Base-by-base conservation (phyloP, 176 grass and related monocot genomes). In the Ensete glaucum region DNA sequence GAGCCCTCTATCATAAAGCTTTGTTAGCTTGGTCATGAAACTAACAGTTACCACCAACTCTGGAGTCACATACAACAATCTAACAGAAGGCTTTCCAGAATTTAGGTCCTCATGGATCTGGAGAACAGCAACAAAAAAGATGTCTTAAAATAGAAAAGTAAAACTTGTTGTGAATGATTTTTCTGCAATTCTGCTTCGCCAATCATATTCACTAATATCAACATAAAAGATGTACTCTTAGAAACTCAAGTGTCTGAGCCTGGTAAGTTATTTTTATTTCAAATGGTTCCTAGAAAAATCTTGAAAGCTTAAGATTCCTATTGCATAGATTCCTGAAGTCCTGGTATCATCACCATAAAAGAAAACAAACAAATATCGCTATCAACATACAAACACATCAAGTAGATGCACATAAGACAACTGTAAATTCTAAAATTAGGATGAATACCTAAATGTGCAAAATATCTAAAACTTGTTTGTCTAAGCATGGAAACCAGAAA, bases 61-160 rank as follows among this genome's bases (percentile, higher is more conserved):
- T 57, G 94, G 94, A 85, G 90, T 97, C 73, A 97, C 94, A 82
- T 97, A 97, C 79, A 97, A 19, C 75, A 97, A 88, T 52, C 88
- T 97, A 22, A 97, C 54, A 77, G 85, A 93, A 62, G 94, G 90
- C 51, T 80, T 87, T 26, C 94, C 90, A 69, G 85, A 93, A 85
- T 88, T 80, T 4, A 97, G 78, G 64, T 97, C 90, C 81, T 97
- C 88, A 62, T 91, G 86, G 88, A 97, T 97, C 90, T 93, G 87
- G 16, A 34, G 26, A n/a, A 17, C 72, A 65, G 60, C 8, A 72
- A 29, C 10, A 64, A 22, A 17, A 56, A 73, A 67, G 64, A 3
- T 34, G 16, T 54, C 8, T 29, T n/a, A 19, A 25, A 27, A 22
- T 1, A 55, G 15, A 74, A 56, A 25, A 57, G 12, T 26, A 15